Evolutionary conservation across 768 basidiomycete species (phyloP).

Genomic region (Calocybe indica): DNA sequence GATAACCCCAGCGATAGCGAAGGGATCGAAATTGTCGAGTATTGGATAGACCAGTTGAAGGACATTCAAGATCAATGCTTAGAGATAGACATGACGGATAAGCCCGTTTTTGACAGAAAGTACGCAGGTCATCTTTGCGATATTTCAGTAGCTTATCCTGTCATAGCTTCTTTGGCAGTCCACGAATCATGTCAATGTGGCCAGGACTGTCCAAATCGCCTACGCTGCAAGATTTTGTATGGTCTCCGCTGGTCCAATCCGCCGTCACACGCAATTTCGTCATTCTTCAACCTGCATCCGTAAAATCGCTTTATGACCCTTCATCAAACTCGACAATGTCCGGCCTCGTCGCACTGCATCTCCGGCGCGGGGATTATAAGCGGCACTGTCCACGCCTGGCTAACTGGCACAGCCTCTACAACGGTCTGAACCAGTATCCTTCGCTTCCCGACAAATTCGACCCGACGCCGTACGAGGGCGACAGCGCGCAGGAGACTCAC

Average conservation of each 20-base stretch:
- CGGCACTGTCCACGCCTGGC: conserved; percentile 49
- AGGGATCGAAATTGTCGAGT: conserved; percentile 37
- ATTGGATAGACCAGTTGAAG: conserved; percentile 41
- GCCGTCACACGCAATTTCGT: conserved; percentile 46
- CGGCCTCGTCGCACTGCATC: conserved; percentile 48
- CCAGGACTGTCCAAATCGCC: conserved; percentile 39
- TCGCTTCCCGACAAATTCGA: conserved; percentile 36
- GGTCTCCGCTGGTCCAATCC: conserved; percentile 54
- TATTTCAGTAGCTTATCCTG: conserved; percentile 12
- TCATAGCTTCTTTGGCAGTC: conserved; percentile 44
- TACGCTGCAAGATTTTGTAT: conserved; percentile 45
- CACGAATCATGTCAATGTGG: conserved; percentile 38
- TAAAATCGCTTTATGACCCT: conserved; percentile 11
- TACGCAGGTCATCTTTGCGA: conserved; percentile 20
- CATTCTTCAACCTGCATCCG: conserved; percentile 29
- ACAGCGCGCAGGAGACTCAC: conserved; percentile 7
- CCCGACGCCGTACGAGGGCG: conserved; percentile 12
- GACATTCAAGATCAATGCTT: conserved; percentile 34
- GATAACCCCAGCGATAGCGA: conserved; percentile 30
- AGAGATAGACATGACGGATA: conserved; percentile 33
- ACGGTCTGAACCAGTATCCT: conserved; percentile 44
- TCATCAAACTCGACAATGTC: conserved; percentile 20
- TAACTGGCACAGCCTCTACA: conserved; percentile 35
- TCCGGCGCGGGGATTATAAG: conserved; percentile 51
- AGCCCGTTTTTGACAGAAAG: conserved; percentile 42